A percentile compares a stretch with the other conserved stretches of the same genome.
Evolutionary conservation across 345 rosid genomes (phyloP).

Genomic region (Eucalyptus erythrocorys): DNA sequence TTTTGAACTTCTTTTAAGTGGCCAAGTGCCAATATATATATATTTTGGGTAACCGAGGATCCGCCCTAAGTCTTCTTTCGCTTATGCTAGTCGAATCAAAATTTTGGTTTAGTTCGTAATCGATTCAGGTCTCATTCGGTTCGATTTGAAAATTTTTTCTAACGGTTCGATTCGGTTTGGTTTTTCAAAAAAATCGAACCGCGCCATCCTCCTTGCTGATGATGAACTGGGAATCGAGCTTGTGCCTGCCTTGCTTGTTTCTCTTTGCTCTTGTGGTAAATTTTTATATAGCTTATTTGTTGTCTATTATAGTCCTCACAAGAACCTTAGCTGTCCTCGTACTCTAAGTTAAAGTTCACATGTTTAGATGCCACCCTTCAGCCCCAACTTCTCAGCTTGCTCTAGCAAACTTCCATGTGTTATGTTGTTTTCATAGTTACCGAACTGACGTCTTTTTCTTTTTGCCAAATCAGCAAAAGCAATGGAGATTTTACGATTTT

Average conservation of each 20-base stretch:
- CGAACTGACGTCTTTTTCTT: background rate
- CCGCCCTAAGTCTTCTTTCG: too few species aligned
- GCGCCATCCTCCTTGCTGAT: too few species aligned
- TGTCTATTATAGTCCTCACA: background rate
- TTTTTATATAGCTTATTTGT: background rate
- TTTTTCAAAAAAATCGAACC: too few species aligned
- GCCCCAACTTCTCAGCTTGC: background rate
- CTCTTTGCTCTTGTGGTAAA: background rate
- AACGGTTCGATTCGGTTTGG: too few species aligned
- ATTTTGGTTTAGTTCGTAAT: too few species aligned
- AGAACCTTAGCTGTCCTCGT: background rate
- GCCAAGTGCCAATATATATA: background rate
- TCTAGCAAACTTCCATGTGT: background rate
- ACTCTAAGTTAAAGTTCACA: background rate
- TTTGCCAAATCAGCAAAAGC: conserved; percentile 78
- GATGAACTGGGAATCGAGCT: too few species aligned
- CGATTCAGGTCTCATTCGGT: too few species aligned
- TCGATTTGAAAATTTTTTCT: too few species aligned
- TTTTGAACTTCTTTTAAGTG: background rate
- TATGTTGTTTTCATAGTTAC: background rate
- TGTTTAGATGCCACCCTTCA: background rate
- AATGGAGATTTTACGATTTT: conserved; percentile 97
- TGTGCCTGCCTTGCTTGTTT: too few species aligned
- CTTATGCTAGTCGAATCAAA: too few species aligned
- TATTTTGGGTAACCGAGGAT: too few species aligned